Conservation (phyloP, 2,329 filamentous ascomycete species). For the Sclerotinia nivalis region DNA sequence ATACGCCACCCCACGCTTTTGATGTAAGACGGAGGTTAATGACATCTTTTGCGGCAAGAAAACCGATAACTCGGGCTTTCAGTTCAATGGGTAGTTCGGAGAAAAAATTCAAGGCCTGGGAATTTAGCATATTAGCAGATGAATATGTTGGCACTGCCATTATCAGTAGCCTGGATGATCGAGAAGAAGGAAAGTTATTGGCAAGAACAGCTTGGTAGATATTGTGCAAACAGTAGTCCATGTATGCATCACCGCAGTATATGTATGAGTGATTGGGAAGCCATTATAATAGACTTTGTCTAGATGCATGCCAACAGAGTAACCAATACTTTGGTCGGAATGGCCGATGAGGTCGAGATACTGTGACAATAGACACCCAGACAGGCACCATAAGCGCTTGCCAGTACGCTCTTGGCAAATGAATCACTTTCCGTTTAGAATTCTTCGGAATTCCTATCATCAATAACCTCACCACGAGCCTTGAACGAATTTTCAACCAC, state of each 20-base stretch:
- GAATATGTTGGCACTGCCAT: not conserved
- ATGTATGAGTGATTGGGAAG: no score
- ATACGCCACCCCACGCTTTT: slow-evolving; percentile 4
- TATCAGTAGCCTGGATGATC: no score
- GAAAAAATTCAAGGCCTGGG: not conserved
- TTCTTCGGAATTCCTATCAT: not conserved
- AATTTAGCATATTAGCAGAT: no score
- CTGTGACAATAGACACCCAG: not conserved
- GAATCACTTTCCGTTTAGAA: no score
- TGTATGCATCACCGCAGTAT: no score
- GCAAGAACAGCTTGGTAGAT: not conserved
- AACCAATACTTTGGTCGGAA: not conserved
- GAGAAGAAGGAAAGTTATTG: not conserved
- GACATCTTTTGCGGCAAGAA: slow-evolving; percentile 19
- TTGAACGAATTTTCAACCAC: rapidly evolving
- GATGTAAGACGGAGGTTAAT: slow-evolving; percentile 13
- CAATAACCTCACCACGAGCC: no score
- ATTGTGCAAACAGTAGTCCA: no score
- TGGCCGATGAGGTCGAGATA: not conserved
- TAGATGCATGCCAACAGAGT: not conserved
- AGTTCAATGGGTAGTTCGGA: slow-evolving; percentile 15
- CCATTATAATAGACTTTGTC: not conserved
- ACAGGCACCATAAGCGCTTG: not conserved
- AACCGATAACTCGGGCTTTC: slow-evolving; percentile 8
- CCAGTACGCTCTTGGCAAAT: no score